phyloP scores from a whole-genome alignment of 805 yeast species.

The Zygosaccharomyces gambellarensis region DNA sequence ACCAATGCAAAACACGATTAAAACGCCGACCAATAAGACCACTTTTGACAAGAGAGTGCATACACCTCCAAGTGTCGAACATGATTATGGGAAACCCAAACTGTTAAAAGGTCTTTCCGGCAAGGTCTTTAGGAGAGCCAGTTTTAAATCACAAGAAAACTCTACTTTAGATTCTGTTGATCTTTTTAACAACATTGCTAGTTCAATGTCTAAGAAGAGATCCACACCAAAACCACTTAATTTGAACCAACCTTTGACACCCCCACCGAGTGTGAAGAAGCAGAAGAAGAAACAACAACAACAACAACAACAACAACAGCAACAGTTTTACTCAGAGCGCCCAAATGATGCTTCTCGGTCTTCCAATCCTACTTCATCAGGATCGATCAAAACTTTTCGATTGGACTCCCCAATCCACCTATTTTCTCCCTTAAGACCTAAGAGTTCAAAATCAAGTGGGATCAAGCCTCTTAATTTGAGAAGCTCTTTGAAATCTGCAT shows the following conservation, averaged over 20 bases:
- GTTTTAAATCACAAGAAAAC: slow-evolving; percentile 8
- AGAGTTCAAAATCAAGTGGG: slow-evolving; percentile 1
- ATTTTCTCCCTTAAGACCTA: slow-evolving; percentile 4
- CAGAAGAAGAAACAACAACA: neutral
- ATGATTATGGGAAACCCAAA: slow-evolving; percentile 19
- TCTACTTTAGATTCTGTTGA: slow-evolving; percentile 6
- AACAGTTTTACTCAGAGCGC: neutral
- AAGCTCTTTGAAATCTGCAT: slow-evolving; percentile 4
- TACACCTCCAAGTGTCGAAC: slow-evolving; percentile 34
- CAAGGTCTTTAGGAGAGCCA: slow-evolving; percentile 23
- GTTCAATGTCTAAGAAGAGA: slow-evolving; percentile 15
- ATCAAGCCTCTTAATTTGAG: slow-evolving; percentile 7
- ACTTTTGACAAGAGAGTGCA: slow-evolving; percentile 22
- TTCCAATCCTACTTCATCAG: neutral
- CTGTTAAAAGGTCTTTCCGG: slow-evolving; percentile 28
- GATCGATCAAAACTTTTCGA: neutral
- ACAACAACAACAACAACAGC: neutral
- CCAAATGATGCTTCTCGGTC: neutral
- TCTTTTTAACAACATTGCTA: slow-evolving; percentile 8
- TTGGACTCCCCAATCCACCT: slow-evolving; percentile 14
- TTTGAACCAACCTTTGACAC: slow-evolving; percentile 21
- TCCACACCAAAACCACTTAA: slow-evolving; percentile 24
- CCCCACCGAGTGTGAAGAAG: slow-evolving; percentile 24
- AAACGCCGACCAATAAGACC: slow-evolving; percentile 6
- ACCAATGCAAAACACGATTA: slow-evolving; percentile 7